Base-by-base conservation (phyloP, 352 stramenopile genomes). In the Phytophthora ramorum region DNA sequence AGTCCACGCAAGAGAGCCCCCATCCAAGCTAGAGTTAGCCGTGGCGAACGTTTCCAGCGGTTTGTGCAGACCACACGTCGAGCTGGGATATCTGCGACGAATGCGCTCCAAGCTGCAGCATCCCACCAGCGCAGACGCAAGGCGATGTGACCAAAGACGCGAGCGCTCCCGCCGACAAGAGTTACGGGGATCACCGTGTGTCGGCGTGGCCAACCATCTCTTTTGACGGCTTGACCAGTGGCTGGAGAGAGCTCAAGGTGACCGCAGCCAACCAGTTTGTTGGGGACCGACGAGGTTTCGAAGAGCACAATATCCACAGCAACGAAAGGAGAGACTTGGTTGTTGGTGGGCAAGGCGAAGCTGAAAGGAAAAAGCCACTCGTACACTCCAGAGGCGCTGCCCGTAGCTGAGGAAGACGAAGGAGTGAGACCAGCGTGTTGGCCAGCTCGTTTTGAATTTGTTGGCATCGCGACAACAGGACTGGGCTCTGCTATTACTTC, bases 61-160 rank as follows among this genome's bases (percentile, higher is more conserved):
- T 95, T 95, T 1, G 82, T 90, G 55, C 82, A 87, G 49, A 95
- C 66, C 20, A 93, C 64, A n/a, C 84, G 80, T 50, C 86, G 69
- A 32, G 43, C 55, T 1, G 67, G 53, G 8, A 67, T 71, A 4
- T 70, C 63, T 30, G 47, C 46, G 17, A 78, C 37, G 48, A 92
- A 92, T 10, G 46, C 4, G 0, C 44, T 41, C 83, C 85, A 93
- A 24, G 77, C 46, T 3, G 13, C n/a, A n/a, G 62, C 14, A 20
- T 75, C 53, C 86, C 86, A 94, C 34, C 63, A 80, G 12, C 86
- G 82, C 4, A 89, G 50, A 0, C 58, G 58, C 13, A 66, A 56
- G 10, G 71, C 48, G 3, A 82, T 30, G 14, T 78, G 63, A 7
- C 69, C 78, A 9, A 84, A 26, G 2, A 64, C 17, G 38, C 32